These are phyloP conservation scores for Podochytrium sp. DNA, from an alignment of 192 early-diverging fungal genomes.

Conservation along the genomic window DNA sequence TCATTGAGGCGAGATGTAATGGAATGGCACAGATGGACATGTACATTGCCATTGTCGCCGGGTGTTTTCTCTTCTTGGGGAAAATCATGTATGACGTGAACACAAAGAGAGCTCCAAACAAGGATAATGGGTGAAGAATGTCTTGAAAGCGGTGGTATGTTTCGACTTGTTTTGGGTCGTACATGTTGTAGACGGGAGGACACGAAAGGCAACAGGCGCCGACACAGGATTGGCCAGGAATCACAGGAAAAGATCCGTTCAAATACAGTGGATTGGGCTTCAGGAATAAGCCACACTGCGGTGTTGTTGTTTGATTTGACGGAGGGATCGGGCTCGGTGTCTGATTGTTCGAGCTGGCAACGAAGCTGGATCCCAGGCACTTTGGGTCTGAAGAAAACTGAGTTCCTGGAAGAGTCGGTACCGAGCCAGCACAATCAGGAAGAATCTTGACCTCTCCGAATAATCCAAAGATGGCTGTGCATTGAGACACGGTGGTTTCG, in stretches of 20 bases:
- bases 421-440: background rate
- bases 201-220: background rate
- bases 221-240: background rate
- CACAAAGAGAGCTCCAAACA: background rate
- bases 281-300: background rate
- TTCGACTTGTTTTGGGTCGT: background rate
- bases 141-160: background rate
- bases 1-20: no score
- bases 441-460: background rate
- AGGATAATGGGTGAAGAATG: background rate
- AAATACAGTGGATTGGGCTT: background rate
- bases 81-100: background rate
- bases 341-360: no score
- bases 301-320: background rate
- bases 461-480: background rate
- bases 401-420: background rate
- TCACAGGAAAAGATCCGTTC: background rate
- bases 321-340: no score
- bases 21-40: background rate
- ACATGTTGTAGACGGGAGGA: no score
- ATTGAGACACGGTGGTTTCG: background rate
- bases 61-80: background rate
- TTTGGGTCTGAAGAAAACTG: background rate
- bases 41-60: background rate
- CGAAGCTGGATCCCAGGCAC: background rate